phyloP scores from a whole-genome alignment of 1,139 yeast species.

The Diutina pseudorugosa region DNA sequence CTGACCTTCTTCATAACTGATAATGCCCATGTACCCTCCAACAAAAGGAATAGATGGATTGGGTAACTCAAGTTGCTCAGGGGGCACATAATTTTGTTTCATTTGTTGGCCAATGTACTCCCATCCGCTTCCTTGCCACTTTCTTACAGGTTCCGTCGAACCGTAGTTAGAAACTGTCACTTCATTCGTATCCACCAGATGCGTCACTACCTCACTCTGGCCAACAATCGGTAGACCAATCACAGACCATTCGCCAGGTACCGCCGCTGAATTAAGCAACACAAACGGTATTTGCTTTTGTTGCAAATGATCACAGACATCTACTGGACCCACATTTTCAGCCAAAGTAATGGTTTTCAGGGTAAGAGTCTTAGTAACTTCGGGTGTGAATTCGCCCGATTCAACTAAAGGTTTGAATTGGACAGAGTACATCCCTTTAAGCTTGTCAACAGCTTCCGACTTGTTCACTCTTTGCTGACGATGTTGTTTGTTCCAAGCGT shows the following conservation, averaged over 20 bases:
- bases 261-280: conserved; percentile 60
- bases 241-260: conserved; percentile 82
- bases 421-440: background rate
- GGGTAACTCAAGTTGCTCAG: conserved; percentile 5
- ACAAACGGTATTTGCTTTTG: conserved; percentile 27
- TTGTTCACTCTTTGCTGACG: background rate
- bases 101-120: background rate
- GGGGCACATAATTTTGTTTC: conserved; percentile 2
- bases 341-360: background rate
- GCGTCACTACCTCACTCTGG: conserved; percentile 49
- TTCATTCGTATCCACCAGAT: conserved; percentile 27
- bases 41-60: conserved; percentile 40
- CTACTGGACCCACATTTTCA: conserved; percentile 12
- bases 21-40: conserved; percentile 80
- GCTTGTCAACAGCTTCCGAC: background rate
- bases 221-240: conserved; percentile 55
- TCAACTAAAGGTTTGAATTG: background rate
- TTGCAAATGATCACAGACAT: conserved; percentile 36
- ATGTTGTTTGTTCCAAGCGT: conserved; percentile 10
- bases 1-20: conserved; percentile 80
- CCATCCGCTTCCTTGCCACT: background rate
- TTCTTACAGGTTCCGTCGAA: too few species aligned
- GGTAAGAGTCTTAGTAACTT: background rate
- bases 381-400: background rate
- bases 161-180: background rate